phyloP scores from a whole-genome alignment of 108 stramenopile species.

The Nitzschia sp. region DNA sequence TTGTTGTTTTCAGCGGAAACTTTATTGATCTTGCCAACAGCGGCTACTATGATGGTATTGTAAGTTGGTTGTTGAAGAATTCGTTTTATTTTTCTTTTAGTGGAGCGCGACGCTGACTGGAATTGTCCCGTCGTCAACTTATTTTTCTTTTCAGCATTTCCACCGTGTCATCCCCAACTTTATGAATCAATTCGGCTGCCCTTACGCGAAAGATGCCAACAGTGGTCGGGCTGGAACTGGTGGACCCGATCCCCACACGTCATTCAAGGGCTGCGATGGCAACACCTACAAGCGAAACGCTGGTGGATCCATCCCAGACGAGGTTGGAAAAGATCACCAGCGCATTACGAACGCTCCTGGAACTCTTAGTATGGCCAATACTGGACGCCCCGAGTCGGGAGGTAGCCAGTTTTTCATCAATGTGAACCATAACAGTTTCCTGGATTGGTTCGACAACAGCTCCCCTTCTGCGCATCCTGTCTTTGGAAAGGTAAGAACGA shows the following conservation, averaged over 20 bases:
- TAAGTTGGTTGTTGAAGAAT: not conserved
- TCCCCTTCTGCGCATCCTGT: constrained; percentile 68
- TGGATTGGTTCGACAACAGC: constrained; percentile 68
- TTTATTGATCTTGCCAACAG: constrained; percentile 66
- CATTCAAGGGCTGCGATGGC: constrained; percentile 41
- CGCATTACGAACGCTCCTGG: constrained; percentile 55
- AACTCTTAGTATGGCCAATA: constrained; percentile 41
- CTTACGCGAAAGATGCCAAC: constrained; percentile 61
- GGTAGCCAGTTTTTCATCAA: constrained; percentile 78
- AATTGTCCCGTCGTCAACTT: no score
- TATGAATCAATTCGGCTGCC: constrained; percentile 66
- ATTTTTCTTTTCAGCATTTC: constrained; percentile 29
- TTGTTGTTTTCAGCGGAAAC: constrained; percentile 29
- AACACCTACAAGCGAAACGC: constrained; percentile 35
- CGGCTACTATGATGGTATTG: constrained; percentile 69
- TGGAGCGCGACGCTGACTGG: not conserved
- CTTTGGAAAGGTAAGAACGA: constrained; percentile 58
- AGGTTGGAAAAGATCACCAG: constrained; percentile 44
- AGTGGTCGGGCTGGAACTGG: constrained; percentile 59
- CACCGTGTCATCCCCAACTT: constrained; percentile 67
- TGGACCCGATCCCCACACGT: constrained; percentile 39
- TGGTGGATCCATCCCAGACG: constrained; percentile 65
- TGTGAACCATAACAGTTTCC: constrained; percentile 64
- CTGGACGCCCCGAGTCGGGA: constrained; percentile 35
- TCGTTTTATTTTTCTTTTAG: not conserved